These are phyloP conservation scores for Apocynum venetum DNA, from an alignment of 257 asterid genomes.

Conservation along the genomic window DNA sequence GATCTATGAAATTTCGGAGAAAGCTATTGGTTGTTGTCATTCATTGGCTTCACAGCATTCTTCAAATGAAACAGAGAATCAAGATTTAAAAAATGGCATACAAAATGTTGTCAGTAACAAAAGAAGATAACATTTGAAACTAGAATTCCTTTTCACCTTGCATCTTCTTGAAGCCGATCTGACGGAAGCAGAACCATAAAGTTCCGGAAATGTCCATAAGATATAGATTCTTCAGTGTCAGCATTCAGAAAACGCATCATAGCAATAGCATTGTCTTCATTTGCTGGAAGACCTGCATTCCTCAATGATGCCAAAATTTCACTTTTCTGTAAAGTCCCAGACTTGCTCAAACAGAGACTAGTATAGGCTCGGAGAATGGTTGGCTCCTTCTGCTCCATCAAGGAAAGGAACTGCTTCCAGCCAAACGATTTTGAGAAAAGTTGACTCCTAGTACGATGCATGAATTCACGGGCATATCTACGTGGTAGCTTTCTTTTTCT, in stretches of 20 bases:
- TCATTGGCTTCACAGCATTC: not conserved
- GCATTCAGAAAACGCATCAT: constrained; percentile 98
- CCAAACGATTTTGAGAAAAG: constrained; percentile 92
- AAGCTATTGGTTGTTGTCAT: not conserved
- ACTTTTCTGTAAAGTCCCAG: constrained; percentile 90
- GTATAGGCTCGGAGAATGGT: constrained; percentile 97
- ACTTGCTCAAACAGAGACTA: constrained; percentile 94
- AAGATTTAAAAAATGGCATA: not conserved
- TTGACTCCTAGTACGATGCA: constrained; percentile 87
- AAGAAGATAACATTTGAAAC: not conserved
- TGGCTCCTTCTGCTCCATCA: constrained; percentile 99
- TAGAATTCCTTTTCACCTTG: constrained; percentile 55
- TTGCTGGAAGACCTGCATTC: constrained; percentile 96
- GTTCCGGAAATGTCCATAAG: constrained; percentile 97
- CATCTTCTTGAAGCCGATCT: constrained; percentile 96
- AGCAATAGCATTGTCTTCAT: constrained; percentile 98
- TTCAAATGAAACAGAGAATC: not conserved
- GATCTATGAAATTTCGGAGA: not conserved
- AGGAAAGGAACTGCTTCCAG: constrained; percentile 91
- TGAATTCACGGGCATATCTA: constrained; percentile 89
- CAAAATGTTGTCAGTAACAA: not conserved
- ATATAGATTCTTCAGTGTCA: constrained; percentile 84
- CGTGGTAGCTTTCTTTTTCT: constrained; percentile 90
- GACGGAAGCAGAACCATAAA: constrained; percentile 98
- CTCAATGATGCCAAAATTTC: constrained; percentile 82